phyloP scores from a whole-genome alignment of 2,329 filamentous ascomycete species.

The Magnaporthiopsis incrustans region DNA sequence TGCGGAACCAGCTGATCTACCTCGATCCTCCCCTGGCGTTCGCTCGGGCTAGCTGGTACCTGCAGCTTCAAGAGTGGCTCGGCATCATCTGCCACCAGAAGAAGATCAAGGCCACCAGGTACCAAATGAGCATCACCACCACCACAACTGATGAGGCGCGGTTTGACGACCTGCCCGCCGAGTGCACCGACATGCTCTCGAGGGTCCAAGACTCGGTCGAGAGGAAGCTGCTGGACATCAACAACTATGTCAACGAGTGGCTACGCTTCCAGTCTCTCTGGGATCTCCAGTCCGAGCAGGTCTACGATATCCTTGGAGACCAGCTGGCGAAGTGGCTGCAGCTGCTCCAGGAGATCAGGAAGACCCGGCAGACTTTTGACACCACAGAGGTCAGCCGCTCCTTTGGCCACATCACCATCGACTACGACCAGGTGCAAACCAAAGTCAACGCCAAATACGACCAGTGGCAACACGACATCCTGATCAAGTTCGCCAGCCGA shows the following conservation, averaged over 20 bases:
- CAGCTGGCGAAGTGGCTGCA: conserved; percentile 91
- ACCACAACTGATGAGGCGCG: conserved; percentile 55
- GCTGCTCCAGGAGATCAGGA: conserved; percentile 91
- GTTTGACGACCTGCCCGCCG: conserved; percentile 77
- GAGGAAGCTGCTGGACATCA: conserved; percentile 70
- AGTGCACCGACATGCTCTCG: conserved; percentile 71
- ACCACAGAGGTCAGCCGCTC: conserved; percentile 88
- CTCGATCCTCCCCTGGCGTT: conserved; percentile 89
- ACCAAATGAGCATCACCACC: conserved; percentile 78
- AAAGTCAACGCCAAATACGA: conserved; percentile 99
- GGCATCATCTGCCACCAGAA: conserved; percentile 86
- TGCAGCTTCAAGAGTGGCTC: conserved; percentile 88
- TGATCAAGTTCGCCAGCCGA: conserved; percentile 84
- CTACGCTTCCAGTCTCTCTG: conserved; percentile 96
- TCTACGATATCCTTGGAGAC: conserved; percentile 86
- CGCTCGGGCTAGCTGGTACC: conserved; percentile 87
- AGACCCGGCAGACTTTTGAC: conserved; percentile 92
- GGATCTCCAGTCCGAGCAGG: conserved; percentile 93
- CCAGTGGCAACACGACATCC: conserved; percentile 97
- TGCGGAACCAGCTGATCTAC: conserved; percentile 97
- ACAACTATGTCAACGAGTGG: conserved; percentile 92
- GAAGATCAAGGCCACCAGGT: conserved; percentile 90
- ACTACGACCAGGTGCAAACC: conserved; percentile 97
- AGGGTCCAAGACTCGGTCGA: conserved; percentile 80
- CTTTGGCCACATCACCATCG: conserved; percentile 90